Base-by-base conservation (phyloP, 1,284 basidiomycete species). In the Paramarasmius palmivorus region DNA sequence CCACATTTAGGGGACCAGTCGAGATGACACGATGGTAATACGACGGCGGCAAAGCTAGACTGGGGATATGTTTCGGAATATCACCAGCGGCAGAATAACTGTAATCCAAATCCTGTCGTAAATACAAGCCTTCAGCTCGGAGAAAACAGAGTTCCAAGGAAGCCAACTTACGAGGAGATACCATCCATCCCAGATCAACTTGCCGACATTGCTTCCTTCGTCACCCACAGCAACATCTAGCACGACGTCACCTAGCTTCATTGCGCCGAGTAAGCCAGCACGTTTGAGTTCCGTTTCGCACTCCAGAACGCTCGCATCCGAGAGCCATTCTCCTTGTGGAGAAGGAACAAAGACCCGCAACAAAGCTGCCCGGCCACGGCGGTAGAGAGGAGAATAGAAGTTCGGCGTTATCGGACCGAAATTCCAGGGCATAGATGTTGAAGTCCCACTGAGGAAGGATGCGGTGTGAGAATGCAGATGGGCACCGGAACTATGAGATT, bases 211-310 rank as follows among this genome's bases (percentile, higher is more conserved):
- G 1, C 85, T 87, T 65, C 91, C 88, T 29, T 46, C 44, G 62
- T 92, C 90, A 2, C 87, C 86, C 0, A 90, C 84, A 2, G 89
- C 90, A 10, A 83, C 74, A 62, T 92, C 90, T 88, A 90, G 92
- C 9, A 92, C 80, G 1, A 92, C 82, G 65, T 92, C 90, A 0
- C 90, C 90, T 17, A 82, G 73, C 36, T 84, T 74, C 67, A 92
- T 67, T 40, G 88, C 64, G 37, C 75, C 73, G 55, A 73, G 56
- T 39, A 84, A 78, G 15, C 78, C 86, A 32, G 89, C 85, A 12
- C 81, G 74, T 60, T 81, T 81, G 59, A 89, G 75, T 73, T 92
- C 90, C 1, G 78, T 79, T 66, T 92, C 90, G 64, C 90, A 92
- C 59, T 87, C 86, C 51, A 90, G 58, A 14, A 92, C 83, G 57